phyloP scores from a whole-genome alignment of 495 filamentous ascomycete species.

The Jackrogersella multiformis region DNA sequence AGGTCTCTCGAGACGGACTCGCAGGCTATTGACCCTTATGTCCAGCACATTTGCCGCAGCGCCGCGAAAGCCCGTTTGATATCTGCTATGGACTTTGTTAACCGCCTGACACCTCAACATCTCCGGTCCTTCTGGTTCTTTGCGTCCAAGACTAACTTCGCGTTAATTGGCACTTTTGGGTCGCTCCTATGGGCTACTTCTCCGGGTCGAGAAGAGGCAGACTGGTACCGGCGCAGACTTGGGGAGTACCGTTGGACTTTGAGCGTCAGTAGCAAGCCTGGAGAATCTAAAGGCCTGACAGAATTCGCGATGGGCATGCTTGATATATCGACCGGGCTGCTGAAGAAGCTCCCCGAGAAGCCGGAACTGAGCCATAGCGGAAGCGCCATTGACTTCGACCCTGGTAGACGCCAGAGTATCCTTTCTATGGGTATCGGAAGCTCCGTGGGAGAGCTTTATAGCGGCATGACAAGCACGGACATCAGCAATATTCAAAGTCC shows the following conservation, averaged over 20 bases:
- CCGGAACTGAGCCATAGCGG: constrained; percentile 57
- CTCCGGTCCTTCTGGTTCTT: constrained; percentile 84
- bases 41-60: constrained; percentile 93
- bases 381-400: constrained; percentile 55
- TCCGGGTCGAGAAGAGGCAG: constrained; percentile 86
- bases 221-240: constrained; percentile 89
- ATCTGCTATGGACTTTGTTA: constrained; percentile 82
- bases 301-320: constrained; percentile 79
- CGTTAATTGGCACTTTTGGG: constrained; percentile 82
- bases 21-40: constrained; percentile 67
- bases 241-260: constrained; percentile 95
- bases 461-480: constrained; percentile 50
- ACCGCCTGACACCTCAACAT: constrained; percentile 74
- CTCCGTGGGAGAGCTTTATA: constrained; percentile 39
- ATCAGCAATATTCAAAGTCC: constrained; percentile 57
- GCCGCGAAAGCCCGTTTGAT: constrained; percentile 83
- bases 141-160: constrained; percentile 81
- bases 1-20: constrained; percentile 68
- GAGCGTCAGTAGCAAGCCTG: constrained; percentile 81
- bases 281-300: constrained; percentile 70
- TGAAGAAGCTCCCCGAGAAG: constrained; percentile 67
- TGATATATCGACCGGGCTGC: constrained; percentile 66
- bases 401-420: constrained; percentile 50
- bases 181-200: constrained; percentile 85
- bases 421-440: constrained; percentile 43